Conservation (phyloP, 2,329 filamentous ascomycete genomes). For the Talaromyces funiculosus region DNA sequence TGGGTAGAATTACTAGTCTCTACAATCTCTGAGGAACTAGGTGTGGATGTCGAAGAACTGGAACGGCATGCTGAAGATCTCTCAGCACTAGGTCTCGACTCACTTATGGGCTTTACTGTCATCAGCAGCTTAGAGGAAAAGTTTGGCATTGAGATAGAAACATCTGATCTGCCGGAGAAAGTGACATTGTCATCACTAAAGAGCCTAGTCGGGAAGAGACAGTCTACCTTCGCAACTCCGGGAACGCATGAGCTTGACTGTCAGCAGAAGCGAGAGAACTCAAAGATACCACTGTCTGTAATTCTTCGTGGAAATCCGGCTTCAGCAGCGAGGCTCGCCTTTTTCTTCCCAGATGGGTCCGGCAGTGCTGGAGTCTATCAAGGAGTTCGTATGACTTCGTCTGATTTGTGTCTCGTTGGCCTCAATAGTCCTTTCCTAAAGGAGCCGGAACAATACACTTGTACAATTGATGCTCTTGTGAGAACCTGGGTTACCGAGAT, state of each 20-base stretch:
- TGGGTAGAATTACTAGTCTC: not conserved
- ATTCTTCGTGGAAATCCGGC: not conserved
- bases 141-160: not conserved
- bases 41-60: not conserved
- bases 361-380: not conserved
- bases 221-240: not conserved
- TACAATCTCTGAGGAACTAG: not conserved
- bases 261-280: not conserved
- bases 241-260: too few species aligned
- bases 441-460: not conserved
- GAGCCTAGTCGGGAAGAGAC: not conserved
- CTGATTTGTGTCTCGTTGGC: not conserved
- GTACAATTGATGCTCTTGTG: not conserved
- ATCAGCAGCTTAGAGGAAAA: not conserved
- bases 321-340: not conserved
- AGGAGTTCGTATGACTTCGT: not conserved
- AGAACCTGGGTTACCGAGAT: not conserved
- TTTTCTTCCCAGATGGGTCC: not conserved
- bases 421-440: slow-evolving; percentile 3
- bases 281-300: not conserved
- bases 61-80: not conserved
- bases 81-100: not conserved
- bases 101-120: not conserved
- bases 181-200: not conserved
- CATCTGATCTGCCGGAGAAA: not conserved